A percentile compares a stretch with the other conserved stretches of the same genome.
These are phyloP conservation scores for Coprinopsis marcescibilis DNA, from an alignment of 768 basidiomycete genomes.

Conservation along the genomic window DNA sequence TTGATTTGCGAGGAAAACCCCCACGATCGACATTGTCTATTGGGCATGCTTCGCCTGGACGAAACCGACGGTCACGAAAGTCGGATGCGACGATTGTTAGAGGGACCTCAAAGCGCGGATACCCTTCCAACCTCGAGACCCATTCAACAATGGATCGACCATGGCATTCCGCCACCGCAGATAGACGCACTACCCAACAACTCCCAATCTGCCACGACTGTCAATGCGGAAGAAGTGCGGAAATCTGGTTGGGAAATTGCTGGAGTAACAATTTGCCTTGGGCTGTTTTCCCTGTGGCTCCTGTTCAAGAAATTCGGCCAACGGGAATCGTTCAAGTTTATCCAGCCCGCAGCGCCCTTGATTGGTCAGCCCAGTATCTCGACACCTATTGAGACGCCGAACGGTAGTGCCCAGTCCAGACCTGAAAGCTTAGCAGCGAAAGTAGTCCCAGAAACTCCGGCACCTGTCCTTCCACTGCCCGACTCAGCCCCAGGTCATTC, in stretches of 20 bases:
- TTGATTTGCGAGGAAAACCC: conserved; percentile 11
- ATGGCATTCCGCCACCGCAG: background rate
- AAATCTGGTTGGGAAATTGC: conserved; percentile 11
- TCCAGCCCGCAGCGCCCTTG: background rate
- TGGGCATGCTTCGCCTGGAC: conserved; percentile 54
- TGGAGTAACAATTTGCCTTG: conserved; percentile 10
- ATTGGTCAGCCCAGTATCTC: background rate
- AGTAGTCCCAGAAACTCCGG: background rate
- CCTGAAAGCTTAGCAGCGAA: background rate
- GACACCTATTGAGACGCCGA: too few relatives aligned
- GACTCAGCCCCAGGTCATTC: background rate
- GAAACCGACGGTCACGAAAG: conserved; percentile 41
- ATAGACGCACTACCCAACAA: conserved; percentile 8
- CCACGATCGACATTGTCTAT: conserved; percentile 51
- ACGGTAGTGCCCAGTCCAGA: too few relatives aligned
- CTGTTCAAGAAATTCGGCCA: conserved; percentile 6
- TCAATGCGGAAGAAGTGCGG: background rate
- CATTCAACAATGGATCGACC: conserved; percentile 7
- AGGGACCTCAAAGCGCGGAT: conserved; percentile 35
- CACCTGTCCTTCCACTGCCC: background rate
- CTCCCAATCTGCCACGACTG: conserved; percentile 4
- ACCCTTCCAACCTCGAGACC: background rate
- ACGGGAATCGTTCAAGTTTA: background rate
- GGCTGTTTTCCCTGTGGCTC: conserved; percentile 15
- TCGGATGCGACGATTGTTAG: conserved; percentile 48